Base-by-base conservation (phyloP, 306 rosid species). In the Cyamopsis tetragonoloba region DNA sequence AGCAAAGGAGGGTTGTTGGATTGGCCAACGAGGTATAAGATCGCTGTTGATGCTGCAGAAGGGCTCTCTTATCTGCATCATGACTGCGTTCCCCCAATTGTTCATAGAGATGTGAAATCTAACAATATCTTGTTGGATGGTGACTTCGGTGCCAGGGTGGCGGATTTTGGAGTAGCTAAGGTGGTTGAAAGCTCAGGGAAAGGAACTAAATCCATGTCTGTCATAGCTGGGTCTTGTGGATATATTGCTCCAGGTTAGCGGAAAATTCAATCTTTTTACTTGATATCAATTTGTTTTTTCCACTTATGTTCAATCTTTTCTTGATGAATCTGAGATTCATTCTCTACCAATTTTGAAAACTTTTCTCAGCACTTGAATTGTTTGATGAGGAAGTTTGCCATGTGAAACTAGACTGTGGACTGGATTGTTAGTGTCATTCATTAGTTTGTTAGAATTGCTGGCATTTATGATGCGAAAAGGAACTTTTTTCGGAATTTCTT, bases 181-280 rank as follows among this genome's bases (percentile, higher is more conserved):
- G 92, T 51, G 1, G 87, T 93, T 0, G 97, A 93, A 75, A 73
- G 81, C 12, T 47, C 87, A 0, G 78, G 75, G 0, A 82, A 80
- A 70, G 95, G 88, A 11, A 77, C 76, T 22, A 84, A 87, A 75
- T 81, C 99, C 67, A 93, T 88, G 97, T 90, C 99, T 0, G 68
- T 80, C 65, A 86, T 93, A 24, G 96, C 97, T 11, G 99, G 99
- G 26, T 93, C 99, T 23, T 93, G 96, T 76, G 99, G 99, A 8
- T 93, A 93, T 80, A 93, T 93, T 41, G 99, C 99, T 46, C 99
- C 99, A 81, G 98, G 98, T 93, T 79, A 62, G 76, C 62, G n/a
- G 14, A 49, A 54, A 17, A 68, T 72, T 66, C 23, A 22, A n/a
- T n/a, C n/a, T n/a, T n/a, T n/a, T n/a, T n/a, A n/a, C n/a, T n/a